Evolutionary conservation across 192 early-diverging fungal genomes (phyloP), one percentile per base, ranked within the genome.

Genomic region (Rhizophagus prolifer): DNA sequence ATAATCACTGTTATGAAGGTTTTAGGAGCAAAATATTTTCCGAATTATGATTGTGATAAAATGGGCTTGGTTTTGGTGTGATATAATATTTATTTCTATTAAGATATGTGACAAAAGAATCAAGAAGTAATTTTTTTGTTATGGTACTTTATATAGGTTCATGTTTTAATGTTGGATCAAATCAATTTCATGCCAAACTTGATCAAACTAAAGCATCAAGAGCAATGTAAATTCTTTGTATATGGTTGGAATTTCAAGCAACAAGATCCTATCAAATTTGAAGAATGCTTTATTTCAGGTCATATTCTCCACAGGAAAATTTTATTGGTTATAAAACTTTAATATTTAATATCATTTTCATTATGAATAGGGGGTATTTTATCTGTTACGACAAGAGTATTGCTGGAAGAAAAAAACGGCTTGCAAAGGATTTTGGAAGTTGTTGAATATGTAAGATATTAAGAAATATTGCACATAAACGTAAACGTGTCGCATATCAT

Each of bases 151-250:
- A 63, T 12, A 63, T 28, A 64, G 62, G 28, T 64, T 19, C 26
- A 64, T 30, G 28, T 64, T 31, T 26, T 64, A 12, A 30, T 25
- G 62, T 10, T 64, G 13, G 30, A 31, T 64, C 62, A 64, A 30
- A 30, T 64, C 12, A 64, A 64, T 64, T 64, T 64, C 16, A 64
- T 64, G 62, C 62, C 62, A 64, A 64, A 64, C 30, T 64, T 64
- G 30, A 64, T 64, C 14, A 26, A 30, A 13, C 2, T 64, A 64
- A 64, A 19, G 3, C 28, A 30, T 31, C 25, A 30, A 30, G 16
- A 64, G 9, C 13, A 13, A 31, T 64, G 62, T 26, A 26, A 64
- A 64, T 64, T 64, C 16, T 3, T 64, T 13, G 26, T 64, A 12
- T 64, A 64, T 30, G 62, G 62, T 10, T 64, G 30, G 25, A 30